A percentile compares a stretch with the other conserved stretches of the same genome.
Conservation (phyloP, 331 rosid species). For the Stylosanthes scabra region DNA sequence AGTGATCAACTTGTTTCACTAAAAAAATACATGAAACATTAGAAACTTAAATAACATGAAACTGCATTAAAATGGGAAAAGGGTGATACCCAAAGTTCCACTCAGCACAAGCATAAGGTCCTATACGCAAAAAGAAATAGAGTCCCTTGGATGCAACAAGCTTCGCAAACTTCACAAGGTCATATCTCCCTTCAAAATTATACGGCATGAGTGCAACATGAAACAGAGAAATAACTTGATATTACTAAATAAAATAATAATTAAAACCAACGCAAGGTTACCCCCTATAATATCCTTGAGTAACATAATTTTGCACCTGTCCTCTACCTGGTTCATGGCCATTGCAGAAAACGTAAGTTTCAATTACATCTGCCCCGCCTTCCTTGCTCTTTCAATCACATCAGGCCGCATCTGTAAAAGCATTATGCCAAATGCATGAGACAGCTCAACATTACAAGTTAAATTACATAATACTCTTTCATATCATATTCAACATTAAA, state of each 20-base stretch:
- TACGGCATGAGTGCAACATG: constrained; percentile 59
- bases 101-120: constrained; percentile 97
- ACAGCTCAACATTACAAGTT: constrained; percentile 16
- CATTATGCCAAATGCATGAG: constrained; percentile 35
- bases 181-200: constrained; percentile 86
- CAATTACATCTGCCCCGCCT: constrained; percentile 95
- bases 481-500: no score
- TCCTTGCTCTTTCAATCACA: constrained; percentile 94
- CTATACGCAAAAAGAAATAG: constrained; percentile 90
- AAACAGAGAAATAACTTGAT: constrained; percentile 24
- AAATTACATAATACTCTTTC: not conserved
- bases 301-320: constrained; percentile 64
- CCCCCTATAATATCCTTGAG: constrained; percentile 17
- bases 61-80: constrained; percentile 24
- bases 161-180: constrained; percentile 87
- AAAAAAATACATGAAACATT: no score
- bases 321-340: constrained; percentile 91
- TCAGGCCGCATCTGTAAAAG: constrained; percentile 90
- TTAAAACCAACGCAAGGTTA: constrained; percentile 26
- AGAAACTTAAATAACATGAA: constrained; percentile 10
- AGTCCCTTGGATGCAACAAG: constrained; percentile 86
- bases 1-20: constrained; percentile 25
- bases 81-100: constrained; percentile 93
- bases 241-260: constrained; percentile 24
- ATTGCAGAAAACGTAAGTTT: constrained; percentile 88